Evolutionary conservation across 805 yeast species (phyloP), one percentile per base, ranked within the genome.

Genomic region (Kazachstania taianensis): DNA sequence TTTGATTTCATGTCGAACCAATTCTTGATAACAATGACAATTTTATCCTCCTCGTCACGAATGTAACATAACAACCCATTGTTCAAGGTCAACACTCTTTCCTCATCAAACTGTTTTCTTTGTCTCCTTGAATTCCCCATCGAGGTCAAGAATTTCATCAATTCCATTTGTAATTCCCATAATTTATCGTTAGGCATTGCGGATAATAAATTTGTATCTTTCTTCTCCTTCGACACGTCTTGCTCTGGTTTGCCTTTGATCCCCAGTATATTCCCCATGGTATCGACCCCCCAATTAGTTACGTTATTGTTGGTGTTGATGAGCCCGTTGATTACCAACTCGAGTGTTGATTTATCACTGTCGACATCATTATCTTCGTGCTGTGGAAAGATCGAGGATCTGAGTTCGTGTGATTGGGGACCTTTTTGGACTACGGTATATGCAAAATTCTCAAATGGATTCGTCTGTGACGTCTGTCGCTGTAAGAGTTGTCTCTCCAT

Each of bases 41-140:
- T 22, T 32, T 45, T 40, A 4, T 40, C 33, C 4, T 43, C 37
- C 33, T 40, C 43, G 6, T 49, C 47, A n/a, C 35, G 38, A 14
- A 55, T 36, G 32, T 54, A 57, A 43, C 61, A 56, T 9, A 56
- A 36, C 18, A 57, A 30, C 0, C 62, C 62, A 35, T 57, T 57
- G 36, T 50, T 53, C 16, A 56, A 42, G 20, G 53, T 55, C 5
- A 53, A 22, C 20, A 57, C 38, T 33, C 56, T 48, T 34, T 52
- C 57, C 13, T 56, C 59, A 8, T 29, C 33, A n/a, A 49, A 28
- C 8, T 27, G 19, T 5, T 39, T 35, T n/a, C n/a, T n/a, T 10
- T 28, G 42, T 19, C 40, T 37, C 10, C 18, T 25, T 5, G 57
- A 47, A 16, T 39, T 41, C 17, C 42, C 34, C 20, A 54, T 23